Evolutionary conservation across 1,139 yeast genomes (phyloP).

Genomic region (Sugiyamaella pinicola): DNA sequence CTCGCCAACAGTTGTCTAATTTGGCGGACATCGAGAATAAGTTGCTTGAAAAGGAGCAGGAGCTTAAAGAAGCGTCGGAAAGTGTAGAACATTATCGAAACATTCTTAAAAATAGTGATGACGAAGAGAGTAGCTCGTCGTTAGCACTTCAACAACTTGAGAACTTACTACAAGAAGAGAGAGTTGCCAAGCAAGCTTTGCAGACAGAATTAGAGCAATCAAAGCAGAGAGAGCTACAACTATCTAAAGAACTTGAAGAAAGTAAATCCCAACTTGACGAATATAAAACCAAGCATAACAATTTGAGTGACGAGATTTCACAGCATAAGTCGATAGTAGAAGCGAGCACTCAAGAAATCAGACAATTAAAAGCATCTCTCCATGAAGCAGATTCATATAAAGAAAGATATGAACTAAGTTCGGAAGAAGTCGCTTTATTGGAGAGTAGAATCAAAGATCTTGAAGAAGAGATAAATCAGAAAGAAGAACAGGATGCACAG

Average conservation of each 20-base stretch:
- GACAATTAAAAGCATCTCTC: constrained; percentile 24
- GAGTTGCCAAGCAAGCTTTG: constrained; percentile 12
- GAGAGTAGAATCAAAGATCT: background rate
- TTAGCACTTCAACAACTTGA: constrained; percentile 16
- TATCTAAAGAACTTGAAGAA: constrained; percentile 12
- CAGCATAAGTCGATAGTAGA: constrained; percentile 28
- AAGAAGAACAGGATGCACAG: constrained; percentile 16
- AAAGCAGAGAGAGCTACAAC: background rate
- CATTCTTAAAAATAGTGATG: constrained; percentile 27
- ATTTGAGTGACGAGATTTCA: constrained; percentile 21
- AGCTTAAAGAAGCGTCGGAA: constrained; percentile 34
- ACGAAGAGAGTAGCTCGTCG: constrained; percentile 13
- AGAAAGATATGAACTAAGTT: background rate
- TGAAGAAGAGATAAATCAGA: constrained; percentile 25
- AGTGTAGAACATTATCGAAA: constrained; percentile 35
- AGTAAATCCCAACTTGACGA: background rate
- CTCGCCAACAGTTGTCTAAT: constrained; percentile 33
- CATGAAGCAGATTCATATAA: background rate
- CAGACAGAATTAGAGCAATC: background rate
- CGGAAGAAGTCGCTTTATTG: background rate
- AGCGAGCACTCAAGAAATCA: constrained; percentile 20
- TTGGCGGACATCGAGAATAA: constrained; percentile 41
- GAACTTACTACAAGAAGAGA: constrained; percentile 21
- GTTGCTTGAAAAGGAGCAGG: constrained; percentile 39
- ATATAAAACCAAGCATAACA: background rate